Percentiles rank a stretch among this genome's conserved stretches.
Evolutionary conservation across 1,284 basidiomycete genomes (phyloP).

Genomic region (Grifola frondosa): DNA sequence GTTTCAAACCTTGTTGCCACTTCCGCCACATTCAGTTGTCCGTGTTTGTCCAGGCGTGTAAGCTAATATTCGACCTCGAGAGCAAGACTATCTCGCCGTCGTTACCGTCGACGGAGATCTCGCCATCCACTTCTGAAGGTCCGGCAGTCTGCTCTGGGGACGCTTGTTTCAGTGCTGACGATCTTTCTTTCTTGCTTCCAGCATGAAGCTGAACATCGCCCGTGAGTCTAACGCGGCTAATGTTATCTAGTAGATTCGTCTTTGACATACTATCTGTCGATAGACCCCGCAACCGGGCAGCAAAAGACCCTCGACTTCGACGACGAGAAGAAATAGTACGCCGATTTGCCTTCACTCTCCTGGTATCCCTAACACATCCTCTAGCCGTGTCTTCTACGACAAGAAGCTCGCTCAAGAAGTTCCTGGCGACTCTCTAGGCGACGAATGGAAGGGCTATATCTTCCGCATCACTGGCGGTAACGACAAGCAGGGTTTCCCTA

Average conservation of each 20-base stretch:
- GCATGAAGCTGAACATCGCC: conserved; percentile 97
- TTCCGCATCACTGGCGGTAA: conserved; percentile 97
- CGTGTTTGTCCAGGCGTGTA: conserved; percentile 27
- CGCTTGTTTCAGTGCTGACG: conserved; percentile 13
- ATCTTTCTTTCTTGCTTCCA: conserved; percentile 18
- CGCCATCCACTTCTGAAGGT: conserved; percentile 32
- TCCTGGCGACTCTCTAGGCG: conserved; percentile 86
- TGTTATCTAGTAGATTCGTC: too few relatives aligned
- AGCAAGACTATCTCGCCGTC: conserved; percentile 38
- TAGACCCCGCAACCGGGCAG: conserved; percentile 92
- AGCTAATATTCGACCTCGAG: conserved; percentile 32
- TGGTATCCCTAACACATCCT: conserved; percentile 1
- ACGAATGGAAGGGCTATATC: conserved; percentile 98
- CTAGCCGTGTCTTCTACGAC: conserved; percentile 91
- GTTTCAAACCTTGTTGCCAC: conserved; percentile 43
- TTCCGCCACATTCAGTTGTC: conserved; percentile 21
- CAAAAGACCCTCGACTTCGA: conserved; percentile 97
- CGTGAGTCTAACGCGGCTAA: conserved; percentile 66
- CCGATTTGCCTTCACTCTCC: neutral
- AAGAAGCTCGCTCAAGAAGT: conserved; percentile 97
- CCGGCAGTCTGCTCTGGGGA: conserved; percentile 4
- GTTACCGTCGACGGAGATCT: conserved; percentile 39
- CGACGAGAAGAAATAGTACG: conserved; percentile 88
- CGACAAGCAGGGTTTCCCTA: conserved; percentile 97
- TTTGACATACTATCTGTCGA: too few relatives aligned